Conservation (phyloP, 139 green algal species). For the Klebsormidium nitens region DNA sequence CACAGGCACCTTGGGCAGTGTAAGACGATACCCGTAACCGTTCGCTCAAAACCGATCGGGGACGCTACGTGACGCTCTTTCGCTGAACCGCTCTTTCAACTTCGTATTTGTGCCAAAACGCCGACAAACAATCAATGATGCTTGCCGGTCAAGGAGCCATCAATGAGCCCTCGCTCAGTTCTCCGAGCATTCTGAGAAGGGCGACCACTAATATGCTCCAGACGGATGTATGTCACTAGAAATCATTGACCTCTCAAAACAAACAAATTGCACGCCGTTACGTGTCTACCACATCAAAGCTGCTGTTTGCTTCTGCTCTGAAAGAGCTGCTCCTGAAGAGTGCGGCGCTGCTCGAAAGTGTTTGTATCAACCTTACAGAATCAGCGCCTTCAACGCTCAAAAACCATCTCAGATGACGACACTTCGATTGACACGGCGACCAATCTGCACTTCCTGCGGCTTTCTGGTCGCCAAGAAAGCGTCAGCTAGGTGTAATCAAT, state of each 20-base stretch:
- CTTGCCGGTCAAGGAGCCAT: background rate
- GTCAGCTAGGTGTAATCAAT: slow-evolving; percentile 2
- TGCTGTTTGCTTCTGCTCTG: too few species aligned
- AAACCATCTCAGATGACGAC: background rate
- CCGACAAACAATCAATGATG: background rate
- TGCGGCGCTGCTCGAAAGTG: too few species aligned
- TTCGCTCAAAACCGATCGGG: background rate
- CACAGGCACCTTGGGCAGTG: slow-evolving; percentile 26
- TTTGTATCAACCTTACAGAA: background rate
- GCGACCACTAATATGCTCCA: too few species aligned
- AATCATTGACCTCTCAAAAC: too few species aligned
- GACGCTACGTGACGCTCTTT: background rate
- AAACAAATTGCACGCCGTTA: too few species aligned
- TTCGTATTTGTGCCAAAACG: background rate
- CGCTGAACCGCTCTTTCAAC: background rate
- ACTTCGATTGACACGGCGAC: background rate
- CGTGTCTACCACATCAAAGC: too few species aligned
- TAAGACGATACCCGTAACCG: background rate
- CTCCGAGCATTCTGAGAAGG: background rate
- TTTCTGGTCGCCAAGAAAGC: background rate
- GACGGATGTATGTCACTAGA: too few species aligned
- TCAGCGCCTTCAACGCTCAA: background rate
- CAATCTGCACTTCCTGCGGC: background rate
- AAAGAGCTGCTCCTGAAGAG: too few species aligned
- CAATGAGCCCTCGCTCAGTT: too few species aligned